These are phyloP conservation scores for Pistacia integerrima DNA, from an alignment of 345 rosid genomes.

Conservation along the genomic window DNA sequence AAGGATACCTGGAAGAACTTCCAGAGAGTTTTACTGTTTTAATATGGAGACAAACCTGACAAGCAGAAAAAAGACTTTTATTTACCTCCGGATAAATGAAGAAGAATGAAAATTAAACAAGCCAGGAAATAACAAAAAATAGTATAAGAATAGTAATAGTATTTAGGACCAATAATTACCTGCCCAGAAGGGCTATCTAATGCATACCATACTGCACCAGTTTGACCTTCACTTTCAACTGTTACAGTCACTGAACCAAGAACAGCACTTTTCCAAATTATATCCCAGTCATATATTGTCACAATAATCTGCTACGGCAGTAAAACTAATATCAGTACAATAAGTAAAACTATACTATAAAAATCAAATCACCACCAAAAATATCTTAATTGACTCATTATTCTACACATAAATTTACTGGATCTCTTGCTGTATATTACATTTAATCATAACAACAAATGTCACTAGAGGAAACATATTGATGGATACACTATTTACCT, in stretches of 20 bases:
- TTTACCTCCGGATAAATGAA: constrained; percentile 21
- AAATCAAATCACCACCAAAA: neutral
- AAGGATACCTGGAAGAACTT: constrained; percentile 65
- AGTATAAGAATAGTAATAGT: neutral
- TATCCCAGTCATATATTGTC: constrained; percentile 99
- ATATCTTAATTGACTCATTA: neutral
- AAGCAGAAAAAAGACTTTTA: constrained; percentile 19
- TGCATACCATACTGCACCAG: constrained; percentile 84
- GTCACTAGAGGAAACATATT: neutral
- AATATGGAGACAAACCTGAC: constrained; percentile 93
- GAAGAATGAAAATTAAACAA: neutral
- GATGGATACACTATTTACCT: constrained; percentile 1
- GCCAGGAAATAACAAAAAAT: neutral
- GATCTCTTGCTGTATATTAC: neutral
- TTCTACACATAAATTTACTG: neutral
- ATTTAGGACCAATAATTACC: constrained; percentile 45
- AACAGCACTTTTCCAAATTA: constrained; percentile 96
- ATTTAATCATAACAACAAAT: neutral
- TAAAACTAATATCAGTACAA: constrained; percentile 11
- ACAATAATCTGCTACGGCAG: constrained; percentile 67
- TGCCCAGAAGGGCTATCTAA: constrained; percentile 95
- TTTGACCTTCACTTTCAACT: constrained; percentile 89
- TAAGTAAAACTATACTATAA: neutral
- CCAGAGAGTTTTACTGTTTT: constrained; percentile 62
- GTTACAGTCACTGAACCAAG: constrained; percentile 92